These are phyloP conservation scores for Ophiostoma quercus DNA, from an alignment of 2,329 filamentous ascomycete genomes.

Conservation along the genomic window DNA sequence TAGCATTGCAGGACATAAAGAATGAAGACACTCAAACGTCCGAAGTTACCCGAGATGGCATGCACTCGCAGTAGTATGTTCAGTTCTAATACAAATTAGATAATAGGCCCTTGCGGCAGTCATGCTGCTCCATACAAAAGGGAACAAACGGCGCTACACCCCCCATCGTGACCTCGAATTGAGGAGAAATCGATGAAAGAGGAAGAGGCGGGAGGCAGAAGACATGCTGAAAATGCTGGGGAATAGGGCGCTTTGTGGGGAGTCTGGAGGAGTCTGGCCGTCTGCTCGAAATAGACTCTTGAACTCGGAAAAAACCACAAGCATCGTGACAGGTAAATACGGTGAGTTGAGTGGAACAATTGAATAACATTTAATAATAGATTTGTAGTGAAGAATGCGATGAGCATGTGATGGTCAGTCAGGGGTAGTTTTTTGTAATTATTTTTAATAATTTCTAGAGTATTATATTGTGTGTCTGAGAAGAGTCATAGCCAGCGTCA, in stretches of 20 bases:
- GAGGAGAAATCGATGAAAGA: slow-evolving; percentile 1
- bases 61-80: too few relatives aligned
- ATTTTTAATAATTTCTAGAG: background rate
- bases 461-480: background rate
- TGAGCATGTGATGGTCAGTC: background rate
- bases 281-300: slow-evolving; percentile 1
- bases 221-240: background rate
- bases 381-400: background rate
- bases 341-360: background rate
- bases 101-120: background rate
- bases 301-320: background rate
- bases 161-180: slow-evolving; percentile 23
- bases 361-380: too few relatives aligned
- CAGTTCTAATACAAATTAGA: too few relatives aligned
- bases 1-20: too few relatives aligned
- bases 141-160: background rate
- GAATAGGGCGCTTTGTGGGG: slow-evolving; percentile 12
- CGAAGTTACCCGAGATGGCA: too few relatives aligned
- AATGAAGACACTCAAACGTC: too few relatives aligned
- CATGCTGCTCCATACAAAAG: slow-evolving; percentile 11
- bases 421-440: background rate
- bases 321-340: background rate
- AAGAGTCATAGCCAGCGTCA: slow-evolving; percentile 1
- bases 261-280: background rate
- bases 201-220: too few relatives aligned